phyloP scores from a whole-genome alignment of 352 stramenopile genomes.

The Pythium periplocum region DNA sequence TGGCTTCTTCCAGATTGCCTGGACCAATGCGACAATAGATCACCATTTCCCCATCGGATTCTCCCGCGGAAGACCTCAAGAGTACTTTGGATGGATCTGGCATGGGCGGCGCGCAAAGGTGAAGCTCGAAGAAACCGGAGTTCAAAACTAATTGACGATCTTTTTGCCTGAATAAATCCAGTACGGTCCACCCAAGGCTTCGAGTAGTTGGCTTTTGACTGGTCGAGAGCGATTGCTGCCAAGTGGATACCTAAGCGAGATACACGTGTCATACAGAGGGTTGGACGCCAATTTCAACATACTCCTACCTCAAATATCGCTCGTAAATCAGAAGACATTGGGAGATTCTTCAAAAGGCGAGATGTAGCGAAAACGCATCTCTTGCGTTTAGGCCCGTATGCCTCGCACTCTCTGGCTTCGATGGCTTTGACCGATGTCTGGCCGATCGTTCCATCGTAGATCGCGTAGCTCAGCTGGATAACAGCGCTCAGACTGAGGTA shows the following conservation, averaged over 20 bases:
- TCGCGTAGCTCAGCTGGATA: conserved; percentile 22
- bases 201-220: conserved; percentile 1
- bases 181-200: conserved; percentile 20
- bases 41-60: neutral
- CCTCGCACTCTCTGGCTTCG: conserved; percentile 18
- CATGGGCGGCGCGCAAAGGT: conserved; percentile 15
- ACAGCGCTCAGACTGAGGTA: too few relatives aligned
- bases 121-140: conserved; percentile 19
- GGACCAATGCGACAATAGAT: conserved; percentile 16
- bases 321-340: conserved; percentile 4
- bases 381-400: conserved; percentile 15
- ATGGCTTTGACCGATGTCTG: conserved; percentile 24
- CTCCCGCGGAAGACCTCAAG: neutral
- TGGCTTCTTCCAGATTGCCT: neutral
- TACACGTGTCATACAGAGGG: neutral
- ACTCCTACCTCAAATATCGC: conserved; percentile 22
- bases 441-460: conserved; percentile 21
- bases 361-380: conserved; percentile 16
- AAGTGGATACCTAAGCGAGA: neutral
- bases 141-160: conserved; percentile 5
- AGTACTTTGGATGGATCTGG: conserved; percentile 14
- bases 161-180: conserved; percentile 20
- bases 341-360: conserved; percentile 16
- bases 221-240: neutral
- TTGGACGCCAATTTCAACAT: neutral